Base-by-base conservation (phyloP, 495 filamentous ascomycete genomes). In the Penicillium nucicola region DNA sequence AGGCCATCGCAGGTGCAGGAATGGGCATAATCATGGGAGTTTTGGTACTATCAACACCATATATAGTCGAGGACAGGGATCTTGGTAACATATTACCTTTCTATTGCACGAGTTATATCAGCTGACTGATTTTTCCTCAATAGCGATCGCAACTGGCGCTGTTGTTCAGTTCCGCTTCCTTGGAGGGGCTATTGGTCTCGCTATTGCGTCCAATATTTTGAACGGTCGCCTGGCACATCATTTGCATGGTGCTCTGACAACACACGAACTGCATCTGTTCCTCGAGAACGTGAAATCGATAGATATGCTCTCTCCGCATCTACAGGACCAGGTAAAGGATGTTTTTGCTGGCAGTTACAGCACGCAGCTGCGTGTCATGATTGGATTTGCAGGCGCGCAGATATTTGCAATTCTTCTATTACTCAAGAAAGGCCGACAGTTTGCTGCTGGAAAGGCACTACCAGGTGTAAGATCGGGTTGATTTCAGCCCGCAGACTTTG, bases 151-250 rank as follows among this genome's bases (percentile, higher is more conserved):
- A 1, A 78, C 80, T 50, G 80, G 81, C 0, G 70, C 74, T 5
- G 60, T 84, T 1, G 77, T 77, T 12, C 81, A 84, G 58, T 60
- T 75, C 25, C 72, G 82, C 1, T 75, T 84, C 7, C 70, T 85
- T 19, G 82, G 82, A 11, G 82, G 82, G 18, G 71, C 72, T 17
- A 66, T 84, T 10, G 81, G 80, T 3, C 67, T 85, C 14, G 64
- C 52, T 7, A 69, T 71, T 31, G 58, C 61, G 35, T 68, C 69
- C n/a, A 68, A 68, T 41, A 60, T 73, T 20, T 46, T 71, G 8
- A 67, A 70, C 33, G 54, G 55, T 33, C 49, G 47, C n/a, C 38
- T 71, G 12, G 25, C 45, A 12, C 20, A 52, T 18, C 58, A 56
- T 48, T 42, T 72, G 23, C 20, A 53, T 8, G 48, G 51, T 19